Conservation (phyloP, 1,284 basidiomycete species). For the Boletus putidus region DNA sequence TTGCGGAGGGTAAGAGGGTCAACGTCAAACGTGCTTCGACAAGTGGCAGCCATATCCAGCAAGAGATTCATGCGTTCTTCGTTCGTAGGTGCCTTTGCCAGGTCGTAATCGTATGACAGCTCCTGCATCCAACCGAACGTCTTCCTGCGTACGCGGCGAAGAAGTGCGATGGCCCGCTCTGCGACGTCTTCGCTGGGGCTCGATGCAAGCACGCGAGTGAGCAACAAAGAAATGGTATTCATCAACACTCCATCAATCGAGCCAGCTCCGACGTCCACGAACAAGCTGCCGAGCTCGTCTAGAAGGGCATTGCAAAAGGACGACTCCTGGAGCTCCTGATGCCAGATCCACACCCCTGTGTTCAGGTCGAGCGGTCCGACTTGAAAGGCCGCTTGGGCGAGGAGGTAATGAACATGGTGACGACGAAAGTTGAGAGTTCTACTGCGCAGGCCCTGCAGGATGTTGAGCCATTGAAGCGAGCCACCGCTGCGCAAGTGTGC, state of each 20-base stretch:
- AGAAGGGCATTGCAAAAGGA: constrained; percentile 40
- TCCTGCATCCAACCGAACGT: constrained; percentile 40
- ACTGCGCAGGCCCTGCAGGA: constrained; percentile 43
- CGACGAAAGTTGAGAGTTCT: constrained; percentile 40
- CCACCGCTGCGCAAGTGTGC: constrained; percentile 45
- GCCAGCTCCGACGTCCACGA: constrained; percentile 36
- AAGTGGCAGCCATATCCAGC: neutral
- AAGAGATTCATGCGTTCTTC: no score
- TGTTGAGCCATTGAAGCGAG: constrained; percentile 51
- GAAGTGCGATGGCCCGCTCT: constrained; percentile 22
- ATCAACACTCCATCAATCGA: constrained; percentile 42
- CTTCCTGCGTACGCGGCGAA: constrained; percentile 36
- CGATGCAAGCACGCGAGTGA: constrained; percentile 37
- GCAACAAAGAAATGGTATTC: constrained; percentile 37
- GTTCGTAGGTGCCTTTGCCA: no score
- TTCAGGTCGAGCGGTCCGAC: constrained; percentile 35
- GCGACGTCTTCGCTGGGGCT: constrained; percentile 9
- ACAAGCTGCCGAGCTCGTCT: constrained; percentile 32
- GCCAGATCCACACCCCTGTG: constrained; percentile 31
- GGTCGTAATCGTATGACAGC: no score
- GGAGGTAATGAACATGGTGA: constrained; percentile 41
- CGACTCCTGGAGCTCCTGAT: constrained; percentile 32
- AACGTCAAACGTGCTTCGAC: neutral
- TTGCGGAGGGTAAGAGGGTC: constrained; percentile 4
- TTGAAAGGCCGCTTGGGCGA: constrained; percentile 45